Percentiles rank a stretch among this genome's conserved stretches.
Conservation (phyloP, 2,329 filamentous ascomycete genomes). For the Davidsoniella australis region DNA sequence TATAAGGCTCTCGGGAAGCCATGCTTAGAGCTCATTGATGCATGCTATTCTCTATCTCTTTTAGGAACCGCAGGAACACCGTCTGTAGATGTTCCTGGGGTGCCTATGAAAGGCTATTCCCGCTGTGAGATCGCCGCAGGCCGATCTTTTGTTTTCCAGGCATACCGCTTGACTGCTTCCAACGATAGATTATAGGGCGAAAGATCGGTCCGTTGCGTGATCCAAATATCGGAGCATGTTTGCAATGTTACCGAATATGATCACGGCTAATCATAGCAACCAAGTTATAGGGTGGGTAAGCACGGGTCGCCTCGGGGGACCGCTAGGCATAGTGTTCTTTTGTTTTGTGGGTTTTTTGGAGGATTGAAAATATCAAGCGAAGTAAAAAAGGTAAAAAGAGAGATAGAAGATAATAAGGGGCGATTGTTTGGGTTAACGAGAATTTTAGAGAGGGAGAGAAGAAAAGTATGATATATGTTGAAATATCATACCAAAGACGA, state of each 20-base stretch:
- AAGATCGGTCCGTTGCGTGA: too few relatives aligned
- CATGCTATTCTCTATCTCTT: too few relatives aligned
- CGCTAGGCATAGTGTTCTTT: not conserved
- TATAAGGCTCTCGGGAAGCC: too few relatives aligned
- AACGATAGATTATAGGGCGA: too few relatives aligned
- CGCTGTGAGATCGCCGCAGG: not conserved
- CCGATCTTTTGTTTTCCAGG: not conserved
- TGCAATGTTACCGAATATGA: too few relatives aligned
- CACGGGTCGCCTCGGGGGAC: too few relatives aligned
- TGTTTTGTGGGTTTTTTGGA: not conserved
- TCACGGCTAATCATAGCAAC: too few relatives aligned
- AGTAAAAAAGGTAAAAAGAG: conserved; percentile 15
- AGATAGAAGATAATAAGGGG: conserved; percentile 14
- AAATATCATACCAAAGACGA: conserved; percentile 25
- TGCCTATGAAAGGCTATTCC: not conserved
- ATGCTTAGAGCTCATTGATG: too few relatives aligned
- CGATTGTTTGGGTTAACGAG: conserved; percentile 12
- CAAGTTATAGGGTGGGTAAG: too few relatives aligned
- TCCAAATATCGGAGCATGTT: too few relatives aligned
- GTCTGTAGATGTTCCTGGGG: too few relatives aligned
- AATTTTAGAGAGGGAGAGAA: conserved; percentile 19
- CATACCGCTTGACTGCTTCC: not conserved
- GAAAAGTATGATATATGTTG: conserved; percentile 10
- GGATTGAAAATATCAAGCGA: conserved; percentile 1
- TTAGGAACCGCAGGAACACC: too few relatives aligned